phyloP scores from a whole-genome alignment of 208 protist genomes.

The Wallacemonas sp. region DNA sequence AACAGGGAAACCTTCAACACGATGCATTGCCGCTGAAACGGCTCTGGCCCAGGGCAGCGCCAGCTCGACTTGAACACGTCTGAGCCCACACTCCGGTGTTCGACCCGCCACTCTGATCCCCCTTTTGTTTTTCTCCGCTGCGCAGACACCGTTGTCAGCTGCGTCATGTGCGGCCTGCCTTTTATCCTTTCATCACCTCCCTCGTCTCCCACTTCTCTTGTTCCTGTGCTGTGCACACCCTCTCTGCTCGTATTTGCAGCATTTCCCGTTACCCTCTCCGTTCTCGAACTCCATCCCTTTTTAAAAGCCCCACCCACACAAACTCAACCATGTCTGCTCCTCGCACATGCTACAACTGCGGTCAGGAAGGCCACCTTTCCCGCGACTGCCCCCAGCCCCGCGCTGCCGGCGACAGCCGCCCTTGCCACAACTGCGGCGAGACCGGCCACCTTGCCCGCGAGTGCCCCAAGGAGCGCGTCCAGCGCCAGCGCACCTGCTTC shows the following conservation, averaged over 20 bases:
- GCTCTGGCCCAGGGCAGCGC: too few relatives aligned
- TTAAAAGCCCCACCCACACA: conserved; percentile 19
- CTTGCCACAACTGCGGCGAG: conserved; percentile 51
- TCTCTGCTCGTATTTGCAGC: neutral
- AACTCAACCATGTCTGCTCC: conserved; percentile 37
- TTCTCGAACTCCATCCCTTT: neutral
- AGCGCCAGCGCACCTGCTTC: conserved; percentile 41
- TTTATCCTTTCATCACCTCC: conserved; percentile 1
- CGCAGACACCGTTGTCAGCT: too few relatives aligned
- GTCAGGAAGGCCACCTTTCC: conserved; percentile 68
- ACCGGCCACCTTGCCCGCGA: conserved; percentile 54
- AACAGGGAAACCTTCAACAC: too few relatives aligned
- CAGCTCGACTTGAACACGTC: too few relatives aligned
- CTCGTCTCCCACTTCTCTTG: conserved; percentile 9
- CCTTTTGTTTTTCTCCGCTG: too few relatives aligned
- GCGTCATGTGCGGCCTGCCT: too few relatives aligned
- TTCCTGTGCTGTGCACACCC: neutral
- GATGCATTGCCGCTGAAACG: too few relatives aligned
- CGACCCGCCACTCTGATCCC: too few relatives aligned
- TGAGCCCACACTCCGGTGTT: too few relatives aligned
- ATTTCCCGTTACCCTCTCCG: neutral
- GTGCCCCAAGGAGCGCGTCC: conserved; percentile 52
- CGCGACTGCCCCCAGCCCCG: conserved; percentile 56
- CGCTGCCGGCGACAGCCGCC: conserved; percentile 22
- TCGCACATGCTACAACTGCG: conserved; percentile 75